Base-by-base conservation (phyloP, 2,329 filamentous ascomycete species). In the Pochonia chlamydosporia region DNA sequence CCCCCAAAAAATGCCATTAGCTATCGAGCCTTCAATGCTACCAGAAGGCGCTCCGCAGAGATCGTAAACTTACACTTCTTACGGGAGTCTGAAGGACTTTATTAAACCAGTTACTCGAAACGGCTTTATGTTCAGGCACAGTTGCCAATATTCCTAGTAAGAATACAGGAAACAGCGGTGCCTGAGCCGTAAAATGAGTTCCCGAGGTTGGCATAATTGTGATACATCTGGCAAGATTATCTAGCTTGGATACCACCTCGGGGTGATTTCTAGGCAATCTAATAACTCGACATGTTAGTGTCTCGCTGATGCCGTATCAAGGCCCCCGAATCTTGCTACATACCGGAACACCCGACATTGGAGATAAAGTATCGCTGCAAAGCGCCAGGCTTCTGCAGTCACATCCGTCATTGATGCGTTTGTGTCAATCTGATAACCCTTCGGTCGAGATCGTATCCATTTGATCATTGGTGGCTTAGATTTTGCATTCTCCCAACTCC, bases 21-120 rank as follows among this genome's bases (percentile, higher is more conserved):
- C 20, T 5, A 10, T 21, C 10, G 33, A 39, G 23, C 13, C 20
- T 39, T 10, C 46, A 26, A 21, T 47, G 52, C 50, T 40, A 40
- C 49, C 47, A 43, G 51, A 51, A 50, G 54, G 52, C 49, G 42
- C 37, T n/a, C n/a, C n/a, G n/a, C n/a, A n/a, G n/a, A n/a, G n/a
- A n/a, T n/a, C n/a, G n/a, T n/a, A n/a, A n/a, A 64, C 68, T 63
- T 56, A 71, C 68, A 51, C 68, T 70, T 49, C 68, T 60, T 25
- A 68, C 66, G 16, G 66, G 63, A 1, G 63, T 67, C 40, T 46
- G 45, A 5, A 67, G 59, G 3, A 71, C 68, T n/a, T 59, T 51
- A 2, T 63, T 56, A 31, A 71, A 69, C 68, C 68, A 71, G 2
- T 41, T 43, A 18, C 48, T 44, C 11, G 66, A 65, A 4, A 64